phyloP scores from a whole-genome alignment of 2,329 filamentous ascomycete genomes.

The Phialemonium atrogriseum region DNA sequence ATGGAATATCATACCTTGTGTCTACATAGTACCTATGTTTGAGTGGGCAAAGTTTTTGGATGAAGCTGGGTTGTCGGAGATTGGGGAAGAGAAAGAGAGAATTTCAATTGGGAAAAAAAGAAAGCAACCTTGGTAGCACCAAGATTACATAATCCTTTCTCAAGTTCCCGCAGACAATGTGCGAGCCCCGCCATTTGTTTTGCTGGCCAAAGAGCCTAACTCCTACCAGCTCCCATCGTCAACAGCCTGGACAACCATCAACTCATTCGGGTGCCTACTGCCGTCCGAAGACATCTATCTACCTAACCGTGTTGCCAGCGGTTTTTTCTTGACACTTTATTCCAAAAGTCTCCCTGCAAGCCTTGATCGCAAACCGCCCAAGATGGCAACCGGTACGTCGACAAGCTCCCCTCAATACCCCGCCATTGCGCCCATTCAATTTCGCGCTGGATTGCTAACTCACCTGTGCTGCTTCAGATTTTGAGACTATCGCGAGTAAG shows the following conservation, averaged over 20 bases:
- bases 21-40: neutral
- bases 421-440: too few relatives aligned
- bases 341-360: too few relatives aligned
- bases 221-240: neutral
- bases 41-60: too few relatives aligned
- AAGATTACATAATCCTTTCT: neutral
- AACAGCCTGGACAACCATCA: conserved; percentile 1
- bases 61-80: conserved; percentile 1
- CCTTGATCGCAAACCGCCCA: too few relatives aligned
- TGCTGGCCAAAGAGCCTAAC: conserved; percentile 1
- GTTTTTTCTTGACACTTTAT: too few relatives aligned
- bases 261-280: neutral
- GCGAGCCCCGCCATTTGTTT: neutral
- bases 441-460: too few relatives aligned
- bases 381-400: too few relatives aligned
- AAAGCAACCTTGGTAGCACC: neutral
- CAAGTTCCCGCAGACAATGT: neutral
- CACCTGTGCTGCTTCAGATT: conserved; percentile 23
- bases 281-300: too few relatives aligned
- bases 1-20: neutral
- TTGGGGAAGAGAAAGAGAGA: neutral
- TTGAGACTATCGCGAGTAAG: conserved; percentile 39
- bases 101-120: neutral
- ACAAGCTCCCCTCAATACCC: too few relatives aligned
- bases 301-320: too few relatives aligned